Base-by-base conservation (phyloP, 163 green algal genomes). In the Chloromonas sp. region DNA sequence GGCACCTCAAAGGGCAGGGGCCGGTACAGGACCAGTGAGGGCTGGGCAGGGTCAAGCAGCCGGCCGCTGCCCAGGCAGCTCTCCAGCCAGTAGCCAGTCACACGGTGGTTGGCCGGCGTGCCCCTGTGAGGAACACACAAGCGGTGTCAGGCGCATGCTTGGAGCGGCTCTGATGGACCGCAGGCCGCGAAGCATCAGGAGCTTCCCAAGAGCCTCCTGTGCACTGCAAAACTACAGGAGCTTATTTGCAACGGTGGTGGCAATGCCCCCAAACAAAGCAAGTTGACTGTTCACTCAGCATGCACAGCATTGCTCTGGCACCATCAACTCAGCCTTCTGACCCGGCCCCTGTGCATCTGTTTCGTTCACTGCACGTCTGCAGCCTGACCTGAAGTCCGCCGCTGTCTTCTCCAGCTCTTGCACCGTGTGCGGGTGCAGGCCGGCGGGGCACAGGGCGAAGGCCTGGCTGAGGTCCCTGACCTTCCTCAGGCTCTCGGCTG, bases 371-470 rank as follows among this genome's bases (percentile, higher is more conserved):
- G 36, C 36, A 36, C 36, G 36, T 36, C 36, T 36, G 36, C 36
- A 36, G 36, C 36, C 36, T 36, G 36, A 70, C 76, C 60, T 84
- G 61, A 83, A 84, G 84, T 79, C 84, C 5, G 11, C 61, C 70
- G 59, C 58, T 57, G 80, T 60, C 76, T 76, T 61, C 3, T 84
- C 76, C 78, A 78, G 81, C 58, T 83, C 60, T 62, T 81, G 61
- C 62, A 58, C 8, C 61, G 66, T 13, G 0, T 82, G 14, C 0
- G 76, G 58, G 1, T 82, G 58, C 57, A 95, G 88, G 78, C 84
- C 88, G 71, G 77, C 61, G 0, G 92, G 92, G 88, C 92, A 95
- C 14, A 95, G 84, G 0, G 92, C 92, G 82, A 90, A 92, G 14
- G 87, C 81, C 11, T 74, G 82, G 74, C 36, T 61, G 71, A 85